Base-by-base conservation (phyloP, 306 rosid species). In the Abrus pulchellus region DNA sequence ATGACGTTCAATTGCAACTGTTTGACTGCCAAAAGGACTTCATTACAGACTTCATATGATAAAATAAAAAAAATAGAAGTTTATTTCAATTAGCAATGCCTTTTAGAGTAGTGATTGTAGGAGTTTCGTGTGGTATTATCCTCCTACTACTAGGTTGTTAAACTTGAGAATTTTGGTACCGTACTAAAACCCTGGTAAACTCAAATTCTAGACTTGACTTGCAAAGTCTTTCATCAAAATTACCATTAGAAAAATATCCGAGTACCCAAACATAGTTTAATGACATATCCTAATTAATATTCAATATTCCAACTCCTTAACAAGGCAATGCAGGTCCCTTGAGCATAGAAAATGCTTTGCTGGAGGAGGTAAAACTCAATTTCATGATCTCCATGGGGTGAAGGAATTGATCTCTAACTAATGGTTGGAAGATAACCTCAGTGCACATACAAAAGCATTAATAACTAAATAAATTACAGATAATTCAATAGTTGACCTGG, bases 11-110 rank as follows among this genome's bases (percentile, higher is more conserved):
- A 34, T 45, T 33, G 65, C 61, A 14, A 47, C 28, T 38, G 49
- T 2, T 69, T 62, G 11, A 53, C 56, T 61, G 53, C 61, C 4
- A 11, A 52, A 55, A 68, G 20, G 76, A 72, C 27, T 12, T 27
- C 13, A 43, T 76, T 12, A 2, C 40, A 48, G 14, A 63, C 28
- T 43, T 12, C 68, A 50, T 67, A 43, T 10, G 73, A 72, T 75
- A 9, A 56, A 68, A 66, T 55, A 27, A 74, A 40, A 6, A n/a
- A 74, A 70, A 81, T 20, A 20, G 20, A 32, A 44, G 45, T 43
- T 9, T 5, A 5, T 30, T 34, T 32, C 71, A 32, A 49, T 47
- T 8, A 82, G 77, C 50, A 45, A 55, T 53, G 53, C n/a, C 71
- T 12, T 44, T 36, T 12, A n/a, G 34, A 41, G 57, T 10, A 44